Base-by-base conservation (phyloP, 257 asterid genomes). In the Haberlea rhodopensis region DNA sequence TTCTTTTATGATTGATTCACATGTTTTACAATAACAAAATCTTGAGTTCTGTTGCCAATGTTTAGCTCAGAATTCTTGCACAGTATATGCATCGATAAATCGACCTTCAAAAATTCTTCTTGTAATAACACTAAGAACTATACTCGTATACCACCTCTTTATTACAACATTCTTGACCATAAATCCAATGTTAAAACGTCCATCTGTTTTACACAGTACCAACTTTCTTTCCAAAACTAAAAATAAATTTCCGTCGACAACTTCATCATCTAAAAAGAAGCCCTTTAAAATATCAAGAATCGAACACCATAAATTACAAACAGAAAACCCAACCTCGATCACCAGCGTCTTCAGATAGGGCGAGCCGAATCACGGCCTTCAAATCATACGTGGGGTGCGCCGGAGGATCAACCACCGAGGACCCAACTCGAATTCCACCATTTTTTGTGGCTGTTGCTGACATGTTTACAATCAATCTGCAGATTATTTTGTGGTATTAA, bases 341-440 rank as follows among this genome's bases (percentile, higher is more conserved):
- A 45, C 96, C 97, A 51, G 96, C 94, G 75, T 92, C 99, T 81
- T 94, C 97, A n/a, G 97, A 83, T 27, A 92, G 87, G 60, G 97
- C 97, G 51, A 89, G 85, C 61, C 80, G 83, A 43, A 89, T 85
- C 32, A 92, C 94, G 63, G 73, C 81, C 72, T 89, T 89, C 66
- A 92, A 77, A 79, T 92, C 91, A 77, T 92, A 92, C 5, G 95
- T 89, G 56, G 95, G 99, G 77, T 89, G 99, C 53, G 85, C 81
- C 48, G 99, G 99, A 16, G 96, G 96, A 80, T 84, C 84, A 70
- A 86, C 75, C 68, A 58, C 90, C 64, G 78, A 54, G 19, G 87
- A 72, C 56, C 72, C 79, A 48, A 62, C 69, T 34, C 82, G 73
- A 24, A 67, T 52, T 61, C 60, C 79, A 9, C 61, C 69, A 60